phyloP scores from a whole-genome alignment of 176 grass and related monocot species.

The Zea luxurians region DNA sequence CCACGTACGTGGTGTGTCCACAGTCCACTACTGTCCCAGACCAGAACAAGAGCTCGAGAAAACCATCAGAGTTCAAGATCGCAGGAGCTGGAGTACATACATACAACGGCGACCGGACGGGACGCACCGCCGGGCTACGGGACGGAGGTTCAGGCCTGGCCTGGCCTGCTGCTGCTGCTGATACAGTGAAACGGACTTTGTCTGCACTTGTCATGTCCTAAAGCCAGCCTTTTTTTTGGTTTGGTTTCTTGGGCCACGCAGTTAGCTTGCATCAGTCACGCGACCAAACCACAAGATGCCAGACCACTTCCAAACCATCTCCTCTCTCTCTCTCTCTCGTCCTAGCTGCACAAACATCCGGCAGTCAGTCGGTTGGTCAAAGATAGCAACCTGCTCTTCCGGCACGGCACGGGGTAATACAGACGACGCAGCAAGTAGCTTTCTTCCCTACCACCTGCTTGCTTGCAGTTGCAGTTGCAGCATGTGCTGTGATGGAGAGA shows the following conservation, averaged over 20 bases:
- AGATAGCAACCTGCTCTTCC: slow-evolving; percentile 28
- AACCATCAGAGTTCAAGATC: background rate
- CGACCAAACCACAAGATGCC: background rate
- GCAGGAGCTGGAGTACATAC: background rate
- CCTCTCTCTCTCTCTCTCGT: background rate
- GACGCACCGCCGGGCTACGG: background rate
- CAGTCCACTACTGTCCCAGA: background rate
- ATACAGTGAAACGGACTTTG: slow-evolving; percentile 3
- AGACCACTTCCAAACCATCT: background rate
- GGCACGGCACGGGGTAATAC: slow-evolving; percentile 7
- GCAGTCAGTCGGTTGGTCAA: slow-evolving; percentile 26
- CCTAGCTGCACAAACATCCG: background rate
- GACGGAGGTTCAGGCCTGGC: slow-evolving; percentile 8
- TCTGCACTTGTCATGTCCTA: background rate
- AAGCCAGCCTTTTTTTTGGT: background rate
- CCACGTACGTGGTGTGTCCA: background rate
- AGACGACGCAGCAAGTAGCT: background rate
- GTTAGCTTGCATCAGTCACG: background rate
- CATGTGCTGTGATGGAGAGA: slow-evolving; percentile 25
- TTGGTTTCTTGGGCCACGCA: background rate
- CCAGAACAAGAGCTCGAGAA: background rate
- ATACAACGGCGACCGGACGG: background rate
- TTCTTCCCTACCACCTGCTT: background rate
- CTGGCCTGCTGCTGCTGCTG: background rate
- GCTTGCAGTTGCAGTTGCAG: background rate